These are phyloP conservation scores for Wickerhamomyces strasburgensis DNA, from an alignment of 805 yeast species.

Conservation along the genomic window DNA sequence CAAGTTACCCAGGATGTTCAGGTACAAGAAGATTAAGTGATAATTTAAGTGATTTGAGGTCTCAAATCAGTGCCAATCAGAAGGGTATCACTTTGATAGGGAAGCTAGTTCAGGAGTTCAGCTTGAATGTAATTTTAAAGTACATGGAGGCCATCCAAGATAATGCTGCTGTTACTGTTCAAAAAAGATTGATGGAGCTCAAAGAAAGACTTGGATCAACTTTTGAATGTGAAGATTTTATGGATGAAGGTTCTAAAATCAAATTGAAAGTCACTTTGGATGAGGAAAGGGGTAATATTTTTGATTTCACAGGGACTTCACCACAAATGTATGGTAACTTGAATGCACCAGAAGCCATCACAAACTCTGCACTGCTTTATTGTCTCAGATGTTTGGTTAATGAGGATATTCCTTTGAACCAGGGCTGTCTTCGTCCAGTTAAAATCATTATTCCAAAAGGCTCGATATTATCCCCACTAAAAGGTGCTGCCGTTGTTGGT, in stretches of 20 bases:
- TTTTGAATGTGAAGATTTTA: constrained; percentile 54
- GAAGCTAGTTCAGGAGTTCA: constrained; percentile 57
- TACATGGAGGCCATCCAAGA: constrained; percentile 82
- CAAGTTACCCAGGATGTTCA: constrained; percentile 77
- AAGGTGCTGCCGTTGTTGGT: constrained; percentile 89
- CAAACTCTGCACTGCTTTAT: constrained; percentile 83
- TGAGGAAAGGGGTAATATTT: constrained; percentile 47
- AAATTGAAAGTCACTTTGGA: constrained; percentile 47
- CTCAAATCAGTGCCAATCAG: constrained; percentile 85
- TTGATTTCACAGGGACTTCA: constrained; percentile 85
- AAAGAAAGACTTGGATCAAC: constrained; percentile 35
- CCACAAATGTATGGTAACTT: constrained; percentile 85
- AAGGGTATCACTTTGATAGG: constrained; percentile 71
- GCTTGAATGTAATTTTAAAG: constrained; percentile 50
- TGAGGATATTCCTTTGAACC: constrained; percentile 87
- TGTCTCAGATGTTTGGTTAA: constrained; percentile 80
- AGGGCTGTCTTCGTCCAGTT: constrained; percentile 85
- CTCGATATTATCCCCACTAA: constrained; percentile 66
- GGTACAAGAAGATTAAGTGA: constrained; percentile 85
- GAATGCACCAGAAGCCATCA: constrained; percentile 90
- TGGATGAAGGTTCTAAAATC: constrained; percentile 81
- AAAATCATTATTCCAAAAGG: constrained; percentile 58
- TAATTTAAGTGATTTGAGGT: constrained; percentile 77
- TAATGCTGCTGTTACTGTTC: constrained; percentile 73
- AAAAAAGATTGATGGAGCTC: constrained; percentile 42